Base-by-base conservation (phyloP, 768 basidiomycete genomes). In the Collybia mongolica region DNA sequence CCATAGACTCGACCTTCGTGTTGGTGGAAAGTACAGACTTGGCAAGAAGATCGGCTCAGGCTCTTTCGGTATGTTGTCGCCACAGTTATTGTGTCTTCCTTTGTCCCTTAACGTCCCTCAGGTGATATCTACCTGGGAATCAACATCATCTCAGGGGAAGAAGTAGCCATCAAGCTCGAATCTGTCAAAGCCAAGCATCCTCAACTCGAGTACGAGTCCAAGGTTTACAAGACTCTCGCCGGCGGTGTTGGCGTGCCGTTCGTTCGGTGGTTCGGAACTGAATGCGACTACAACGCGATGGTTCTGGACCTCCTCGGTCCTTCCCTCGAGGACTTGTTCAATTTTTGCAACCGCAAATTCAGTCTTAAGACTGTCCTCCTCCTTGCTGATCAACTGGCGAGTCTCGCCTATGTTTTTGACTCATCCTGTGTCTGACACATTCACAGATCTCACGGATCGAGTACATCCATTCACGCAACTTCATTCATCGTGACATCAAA, bases 221-320 rank as follows among this genome's bases (percentile, higher is more conserved):
- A 90, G 70, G 90, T 91, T 42, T 89, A 88, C 75, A 98, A 98
- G 84, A 93, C 93, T n/a, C 84, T 99, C 44, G 96, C 97, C 17
- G 97, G 97, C 49, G 97, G 97, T 58, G 97, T 99, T 50, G 97
- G 97, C 46, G 94, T 99, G 9, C 97, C 97, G 6, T 99, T 99
- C 59, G 97, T 99, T 49, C 76, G 97, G 61, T 99, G 90, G 89
- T 91, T 88, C 59, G 89, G 89, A 19, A 91, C 88, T 38, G 89
- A 99, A 71, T 99, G 97, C 71, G 96, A 99, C 68, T 99, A 98
- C 80, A 98, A 98, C 53, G 97, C 97, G 41, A 99, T 99, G 97
- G 97, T 99, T 49, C 75, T 99, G 60, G 97, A 98, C 71, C 85
- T 98, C 48, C 84, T 98, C 24, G 93, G 93, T 0, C 93, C 93